Evolutionary conservation across 352 stramenopile species (phyloP).

Genomic region (Pythium utonaiense): DNA sequence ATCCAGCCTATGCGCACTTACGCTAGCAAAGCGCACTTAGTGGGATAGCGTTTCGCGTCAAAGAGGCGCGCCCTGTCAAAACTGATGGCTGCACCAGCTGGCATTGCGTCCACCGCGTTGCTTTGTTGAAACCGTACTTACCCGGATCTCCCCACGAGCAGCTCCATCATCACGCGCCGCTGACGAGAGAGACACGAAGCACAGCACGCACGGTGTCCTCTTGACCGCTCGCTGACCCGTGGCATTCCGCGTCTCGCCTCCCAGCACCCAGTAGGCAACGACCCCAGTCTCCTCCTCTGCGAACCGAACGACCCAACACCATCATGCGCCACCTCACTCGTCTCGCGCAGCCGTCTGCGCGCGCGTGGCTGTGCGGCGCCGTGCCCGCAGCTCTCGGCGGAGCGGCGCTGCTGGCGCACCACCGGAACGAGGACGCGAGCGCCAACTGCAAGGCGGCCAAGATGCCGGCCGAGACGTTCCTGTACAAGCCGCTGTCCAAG

Average conservation of each 20-base stretch:
- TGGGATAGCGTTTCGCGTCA: too few relatives aligned
- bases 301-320: too few relatives aligned
- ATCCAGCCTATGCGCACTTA: too few relatives aligned
- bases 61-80: background rate
- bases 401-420: slow-evolving; percentile 15
- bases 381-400: slow-evolving; percentile 28
- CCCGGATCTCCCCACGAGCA: background rate
- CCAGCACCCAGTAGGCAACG: background rate
- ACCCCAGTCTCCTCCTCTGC: background rate
- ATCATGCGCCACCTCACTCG: slow-evolving; percentile 18
- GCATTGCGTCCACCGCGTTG: background rate
- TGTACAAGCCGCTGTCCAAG: slow-evolving; percentile 59
- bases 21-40: background rate
- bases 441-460: slow-evolving; percentile 34
- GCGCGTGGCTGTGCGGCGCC: slow-evolving; percentile 29
- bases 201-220: too few relatives aligned
- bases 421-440: slow-evolving; percentile 10
- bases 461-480: slow-evolving; percentile 49
- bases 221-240: background rate
- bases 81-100: background rate
- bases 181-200: slow-evolving; percentile 7
- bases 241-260: slow-evolving; percentile 7
- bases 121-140: slow-evolving; percentile 1
- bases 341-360: slow-evolving; percentile 18
- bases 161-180: background rate